Evolutionary conservation across 1,284 basidiomycete genomes (phyloP).

Genomic region (Vanrija sp.): DNA sequence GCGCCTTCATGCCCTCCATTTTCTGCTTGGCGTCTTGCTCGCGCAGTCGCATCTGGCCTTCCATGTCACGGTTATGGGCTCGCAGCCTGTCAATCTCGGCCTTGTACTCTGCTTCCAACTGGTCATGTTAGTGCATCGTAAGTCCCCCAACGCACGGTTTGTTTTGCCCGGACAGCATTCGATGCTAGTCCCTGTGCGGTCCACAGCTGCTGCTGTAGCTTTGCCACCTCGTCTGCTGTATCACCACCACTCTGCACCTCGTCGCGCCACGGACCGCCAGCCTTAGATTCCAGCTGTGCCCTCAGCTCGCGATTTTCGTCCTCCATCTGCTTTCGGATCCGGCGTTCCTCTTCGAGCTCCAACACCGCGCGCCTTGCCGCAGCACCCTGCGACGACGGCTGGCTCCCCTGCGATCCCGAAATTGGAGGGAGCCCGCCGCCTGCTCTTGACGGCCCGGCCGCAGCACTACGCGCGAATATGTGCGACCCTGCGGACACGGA

Average conservation of each 20-base stretch:
- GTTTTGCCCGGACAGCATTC: constrained; percentile 23
- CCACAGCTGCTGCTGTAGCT: constrained; percentile 30
- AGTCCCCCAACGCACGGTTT: neutral
- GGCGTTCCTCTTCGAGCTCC: constrained; percentile 32
- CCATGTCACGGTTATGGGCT: constrained; percentile 24
- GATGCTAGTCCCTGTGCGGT: constrained; percentile 34
- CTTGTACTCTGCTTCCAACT: constrained; percentile 12
- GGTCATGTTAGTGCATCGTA: neutral
- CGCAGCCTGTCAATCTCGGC: constrained; percentile 22
- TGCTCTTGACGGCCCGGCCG: constrained; percentile 8
- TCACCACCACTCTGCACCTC: neutral
- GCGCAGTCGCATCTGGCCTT: constrained; percentile 24
- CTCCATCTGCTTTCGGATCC: constrained; percentile 18
- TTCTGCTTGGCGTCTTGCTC: constrained; percentile 43
- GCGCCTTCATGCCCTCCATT: constrained; percentile 39
- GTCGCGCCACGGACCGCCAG: neutral
- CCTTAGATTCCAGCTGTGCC: too few species aligned
- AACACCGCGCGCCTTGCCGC: constrained; percentile 28
- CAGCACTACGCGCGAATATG: constrained; percentile 12
- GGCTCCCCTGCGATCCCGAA: constrained; percentile 23
- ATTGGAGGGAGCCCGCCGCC: constrained; percentile 24
- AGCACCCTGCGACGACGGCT: constrained; percentile 29
- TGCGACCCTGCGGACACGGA: constrained; percentile 35
- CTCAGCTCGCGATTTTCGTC: neutral
- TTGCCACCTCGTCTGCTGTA: constrained; percentile 8